Base-by-base conservation (phyloP, 1,284 basidiomycete genomes). In the Phlebopus sp. region DNA sequence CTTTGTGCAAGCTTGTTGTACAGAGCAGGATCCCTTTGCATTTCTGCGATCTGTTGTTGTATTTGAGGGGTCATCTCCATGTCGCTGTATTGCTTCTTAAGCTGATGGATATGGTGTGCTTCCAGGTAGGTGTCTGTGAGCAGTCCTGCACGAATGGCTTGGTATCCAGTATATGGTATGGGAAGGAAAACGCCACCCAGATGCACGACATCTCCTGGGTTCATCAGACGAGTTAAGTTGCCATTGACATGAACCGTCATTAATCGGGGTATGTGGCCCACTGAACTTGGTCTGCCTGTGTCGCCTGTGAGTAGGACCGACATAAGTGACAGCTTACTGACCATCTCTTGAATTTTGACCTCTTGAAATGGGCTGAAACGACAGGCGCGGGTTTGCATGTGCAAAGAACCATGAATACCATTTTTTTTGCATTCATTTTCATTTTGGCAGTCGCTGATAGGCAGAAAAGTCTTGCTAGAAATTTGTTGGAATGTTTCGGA, bases 401-500 rank as follows among this genome's bases (percentile, higher is more conserved):
- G 92, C 50, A 99, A 71, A n/a, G 89, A 89, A 6, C 95, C 94
- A 30, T 78, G 86, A 41, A 92, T 85, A n/a, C 84, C 78, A 64
- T 98, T 96, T 67, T 86, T 90, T 67, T 81, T 77, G 69, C 96
- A 98, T 56, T 86, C 82, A 29, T 77, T 76, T 53, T 83, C 77
- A 55, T 90, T 92, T 53, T 91, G 84, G 68, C 97, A 99, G 58
- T 92, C 88, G 10, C 78, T 70, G 40, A 98, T 83, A 0, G 97
- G 97, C 1, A 86, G 84, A 67, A 97, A 97, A 25, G 91, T 85
- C 64, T 95, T 92, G 60, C 86, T 86, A n/a, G 87, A 87, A 50
- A 99, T 93, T 61, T 99, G 94, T 68, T 99, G 94, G 76, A 99
- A 99, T 31, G 96, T 96, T 69, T 99, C 97, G 42, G 92, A 92